Evolutionary conservation across 768 basidiomycete species (phyloP), one percentile per base, ranked within the genome.

Genomic region (Tylopilus felleus): DNA sequence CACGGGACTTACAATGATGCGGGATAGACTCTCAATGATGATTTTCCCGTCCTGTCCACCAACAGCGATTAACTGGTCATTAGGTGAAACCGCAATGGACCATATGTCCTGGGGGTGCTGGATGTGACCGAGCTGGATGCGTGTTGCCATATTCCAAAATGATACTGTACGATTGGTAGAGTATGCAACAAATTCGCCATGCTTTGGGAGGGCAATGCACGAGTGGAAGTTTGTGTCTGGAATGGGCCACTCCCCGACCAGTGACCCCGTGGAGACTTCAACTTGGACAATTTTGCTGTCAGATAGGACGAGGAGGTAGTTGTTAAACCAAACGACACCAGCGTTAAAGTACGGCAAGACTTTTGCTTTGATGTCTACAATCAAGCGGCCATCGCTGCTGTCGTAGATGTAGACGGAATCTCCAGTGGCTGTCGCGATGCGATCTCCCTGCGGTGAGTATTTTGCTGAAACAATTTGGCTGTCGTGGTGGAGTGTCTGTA

Each of bases 161-260:
- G 38, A 38, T 38, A 38, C n/a, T 8, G n/a, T 19, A 8, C n/a
- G 38, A 1, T 38, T 5, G 2, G 38, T 7, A 38, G 38, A 38
- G 38, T 8, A 38, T 13, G n/a, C n/a, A 5, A 38, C 1, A 8
- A 38, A 38, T 9, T 19, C n/a, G 3, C 1, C 38, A 6, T 38
- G 38, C 8, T 38, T 17, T 6, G 35, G 35, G 16, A 36, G 16
- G 35, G 16, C 35, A 19, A 38, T 38, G n/a, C n/a, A 38, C 7
- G 38, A 6, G 1, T 1, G 1, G 8, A 0, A 1, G 16, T 36
- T 8, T 8, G n/a, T 19, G 19, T 9, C 4, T 8, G n/a, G n/a
- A 19, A n/a, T 9, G 6, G 38, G 38, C 38, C 38, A 19, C 5
- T 38, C 38, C 8, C 7, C 17, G 8, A 38, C 38, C 8, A 9